phyloP scores from a whole-genome alignment of 371 early-diverging fungal genomes.

The Mucor velutinosus region DNA sequence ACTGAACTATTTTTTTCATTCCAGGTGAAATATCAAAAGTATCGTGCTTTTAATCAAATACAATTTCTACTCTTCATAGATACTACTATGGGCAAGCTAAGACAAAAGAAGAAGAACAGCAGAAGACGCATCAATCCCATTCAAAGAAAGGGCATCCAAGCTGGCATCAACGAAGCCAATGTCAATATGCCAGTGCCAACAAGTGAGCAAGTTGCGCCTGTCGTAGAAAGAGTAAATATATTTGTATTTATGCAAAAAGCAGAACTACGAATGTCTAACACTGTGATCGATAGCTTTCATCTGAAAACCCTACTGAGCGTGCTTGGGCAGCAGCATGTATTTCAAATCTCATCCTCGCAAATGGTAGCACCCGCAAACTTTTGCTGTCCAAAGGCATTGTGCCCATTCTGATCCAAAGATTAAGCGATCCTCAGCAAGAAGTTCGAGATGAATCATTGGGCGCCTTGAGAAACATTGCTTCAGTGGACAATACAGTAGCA shows the following conservation, averaged over 20 bases:
- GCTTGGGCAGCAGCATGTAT: slow-evolving; percentile 91
- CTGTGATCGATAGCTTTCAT: slow-evolving; percentile 50
- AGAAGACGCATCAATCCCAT: slow-evolving; percentile 39
- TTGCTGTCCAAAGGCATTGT: slow-evolving; percentile 75
- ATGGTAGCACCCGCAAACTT: slow-evolving; percentile 63
- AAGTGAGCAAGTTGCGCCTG: slow-evolving; percentile 51
- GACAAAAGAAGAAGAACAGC: slow-evolving; percentile 23
- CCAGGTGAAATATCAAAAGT: not conserved
- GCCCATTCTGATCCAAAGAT: slow-evolving; percentile 62
- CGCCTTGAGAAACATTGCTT: slow-evolving; percentile 70
- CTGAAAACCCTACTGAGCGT: slow-evolving; percentile 72
- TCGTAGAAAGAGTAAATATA: slow-evolving; percentile 55
- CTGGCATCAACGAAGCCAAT: slow-evolving; percentile 34
- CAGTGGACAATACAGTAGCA: slow-evolving; percentile 63
- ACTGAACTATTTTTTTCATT: not conserved
- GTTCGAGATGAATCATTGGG: slow-evolving; percentile 83
- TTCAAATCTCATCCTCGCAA: slow-evolving; percentile 72
- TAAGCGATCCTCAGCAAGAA: slow-evolving; percentile 72
- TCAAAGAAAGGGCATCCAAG: slow-evolving; percentile 26
- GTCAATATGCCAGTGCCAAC: slow-evolving; percentile 24
- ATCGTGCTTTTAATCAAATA: not conserved
- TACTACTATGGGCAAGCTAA: slow-evolving; percentile 43
- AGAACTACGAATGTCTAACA: not conserved
- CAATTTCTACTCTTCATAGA: not conserved
- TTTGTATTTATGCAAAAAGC: not conserved